Evolutionary conservation across 2,329 filamentous ascomycete species (phyloP).

Genomic region (Aspergillus pseudotamarii): DNA sequence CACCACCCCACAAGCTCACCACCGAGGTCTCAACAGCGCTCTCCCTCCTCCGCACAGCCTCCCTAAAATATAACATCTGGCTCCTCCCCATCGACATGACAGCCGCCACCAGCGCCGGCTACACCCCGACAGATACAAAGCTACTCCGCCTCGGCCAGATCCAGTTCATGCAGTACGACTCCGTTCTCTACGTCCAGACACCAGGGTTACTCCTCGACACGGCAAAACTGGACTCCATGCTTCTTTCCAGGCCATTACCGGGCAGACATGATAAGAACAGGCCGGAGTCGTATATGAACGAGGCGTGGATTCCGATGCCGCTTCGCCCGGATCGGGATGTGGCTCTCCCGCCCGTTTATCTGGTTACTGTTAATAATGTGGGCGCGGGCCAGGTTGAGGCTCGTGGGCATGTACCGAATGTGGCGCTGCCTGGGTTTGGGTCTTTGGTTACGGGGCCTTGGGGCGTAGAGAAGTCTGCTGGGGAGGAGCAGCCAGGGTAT

Average conservation of each 20-base stretch:
- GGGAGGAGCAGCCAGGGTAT: constrained; percentile 35
- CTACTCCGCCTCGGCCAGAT: constrained; percentile 41
- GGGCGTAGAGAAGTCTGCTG: constrained; percentile 14
- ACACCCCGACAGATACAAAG: constrained; percentile 38
- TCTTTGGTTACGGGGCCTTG: constrained; percentile 33
- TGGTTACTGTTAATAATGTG: constrained; percentile 42
- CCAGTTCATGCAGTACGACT: constrained; percentile 47
- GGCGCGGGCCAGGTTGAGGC: constrained; percentile 38
- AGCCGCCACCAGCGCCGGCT: constrained; percentile 34
- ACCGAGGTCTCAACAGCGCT: constrained; percentile 37
- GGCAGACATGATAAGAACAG: constrained; percentile 35
- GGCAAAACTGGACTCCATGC: constrained; percentile 40
- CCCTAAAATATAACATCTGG: constrained; percentile 44
- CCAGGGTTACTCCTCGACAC: constrained; percentile 45
- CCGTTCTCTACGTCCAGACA: constrained; percentile 46
- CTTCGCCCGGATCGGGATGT: constrained; percentile 36
- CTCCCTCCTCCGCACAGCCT: constrained; percentile 41
- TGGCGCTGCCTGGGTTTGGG: constrained; percentile 36
- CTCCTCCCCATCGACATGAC: constrained; percentile 46
- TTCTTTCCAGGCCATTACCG: constrained; percentile 40
- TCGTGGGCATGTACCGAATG: constrained; percentile 41
- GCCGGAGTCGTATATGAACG: constrained; percentile 40
- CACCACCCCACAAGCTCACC: constrained; percentile 25
- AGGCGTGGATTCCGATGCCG: constrained; percentile 42
- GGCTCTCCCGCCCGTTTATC: constrained; percentile 37